A percentile compares a stretch with the other conserved stretches of the same genome.
Evolutionary conservation across 768 basidiomycete species (phyloP).

Genomic region (Trametopsis cervina): DNA sequence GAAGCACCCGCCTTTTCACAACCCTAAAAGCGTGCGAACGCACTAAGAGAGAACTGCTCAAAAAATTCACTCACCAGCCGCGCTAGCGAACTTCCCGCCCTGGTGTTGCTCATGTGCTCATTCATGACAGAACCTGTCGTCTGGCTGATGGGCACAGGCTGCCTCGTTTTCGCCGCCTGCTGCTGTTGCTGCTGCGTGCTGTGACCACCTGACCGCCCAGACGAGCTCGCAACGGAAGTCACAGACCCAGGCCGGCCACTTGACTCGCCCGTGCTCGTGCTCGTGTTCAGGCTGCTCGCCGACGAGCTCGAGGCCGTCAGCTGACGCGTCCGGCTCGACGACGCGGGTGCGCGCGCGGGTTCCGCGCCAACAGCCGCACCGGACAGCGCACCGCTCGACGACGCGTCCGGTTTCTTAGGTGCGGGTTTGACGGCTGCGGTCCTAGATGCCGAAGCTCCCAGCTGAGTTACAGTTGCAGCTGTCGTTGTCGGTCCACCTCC

Average conservation of each 20-base stretch:
- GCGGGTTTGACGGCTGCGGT: background rate
- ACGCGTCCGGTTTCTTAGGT: background rate
- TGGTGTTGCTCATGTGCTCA: background rate
- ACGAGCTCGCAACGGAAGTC: background rate
- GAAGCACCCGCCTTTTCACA: background rate
- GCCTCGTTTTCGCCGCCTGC: too few relatives aligned
- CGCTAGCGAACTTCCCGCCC: background rate
- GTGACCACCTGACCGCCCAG: background rate
- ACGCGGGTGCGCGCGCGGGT: background rate
- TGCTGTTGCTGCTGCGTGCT: too few relatives aligned
- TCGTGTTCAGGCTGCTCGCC: background rate
- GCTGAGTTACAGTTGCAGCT: background rate
- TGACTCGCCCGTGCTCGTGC: background rate
- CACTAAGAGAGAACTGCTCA: too few relatives aligned
- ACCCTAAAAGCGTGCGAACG: background rate
- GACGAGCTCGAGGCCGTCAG: background rate
- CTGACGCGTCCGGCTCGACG: background rate
- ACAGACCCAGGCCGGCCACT: background rate
- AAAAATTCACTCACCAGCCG: background rate
- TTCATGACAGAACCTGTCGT: too few relatives aligned
- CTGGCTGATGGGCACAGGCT: too few relatives aligned
- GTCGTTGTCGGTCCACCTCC: background rate
- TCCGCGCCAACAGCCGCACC: too few relatives aligned
- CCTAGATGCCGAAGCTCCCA: background rate
- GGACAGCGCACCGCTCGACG: too few relatives aligned